phyloP scores from a whole-genome alignment of 2,329 filamentous ascomycete genomes.

The Byssothecium circinans region DNA sequence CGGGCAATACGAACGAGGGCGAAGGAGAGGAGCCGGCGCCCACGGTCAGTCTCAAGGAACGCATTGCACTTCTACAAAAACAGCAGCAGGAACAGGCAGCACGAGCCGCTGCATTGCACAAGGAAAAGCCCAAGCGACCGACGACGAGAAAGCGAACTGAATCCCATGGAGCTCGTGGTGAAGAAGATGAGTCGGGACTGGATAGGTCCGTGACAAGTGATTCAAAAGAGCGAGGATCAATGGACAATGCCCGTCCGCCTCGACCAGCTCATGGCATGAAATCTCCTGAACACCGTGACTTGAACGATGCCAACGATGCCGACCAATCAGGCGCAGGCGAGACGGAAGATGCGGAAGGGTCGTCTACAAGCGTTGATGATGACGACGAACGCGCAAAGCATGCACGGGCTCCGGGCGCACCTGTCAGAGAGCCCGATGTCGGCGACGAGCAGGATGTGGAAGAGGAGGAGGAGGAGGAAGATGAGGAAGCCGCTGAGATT shows the following conservation, averaged over 20 bases:
- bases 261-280: slow-evolving; percentile 43
- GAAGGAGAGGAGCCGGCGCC: slow-evolving; percentile 81
- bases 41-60: slow-evolving; percentile 88
- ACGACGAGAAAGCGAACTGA: slow-evolving; percentile 63
- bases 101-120: slow-evolving; percentile 72
- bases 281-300: slow-evolving; percentile 52
- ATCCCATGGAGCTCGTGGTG: slow-evolving; percentile 40
- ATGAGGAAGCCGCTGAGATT: slow-evolving; percentile 81
- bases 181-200: slow-evolving; percentile 40
- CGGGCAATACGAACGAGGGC: slow-evolving; percentile 50
- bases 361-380: slow-evolving; percentile 73
- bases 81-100: slow-evolving; percentile 89
- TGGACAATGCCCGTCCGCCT: slow-evolving; percentile 45
- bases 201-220: slow-evolving; percentile 42
- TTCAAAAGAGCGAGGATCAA: slow-evolving; percentile 40
- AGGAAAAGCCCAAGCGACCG: slow-evolving; percentile 80
- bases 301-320: slow-evolving; percentile 66
- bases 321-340: slow-evolving; percentile 66
- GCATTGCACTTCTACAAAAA: slow-evolving; percentile 90
- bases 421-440: slow-evolving; percentile 48
- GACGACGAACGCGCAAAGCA: slow-evolving; percentile 60
- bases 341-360: slow-evolving; percentile 62
- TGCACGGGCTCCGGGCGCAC: slow-evolving; percentile 37
- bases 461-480: slow-evolving; percentile 60
- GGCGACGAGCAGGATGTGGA: slow-evolving; percentile 55